phyloP scores from a whole-genome alignment of 75 land plant genomes.

The Gnetum montanum region DNA sequence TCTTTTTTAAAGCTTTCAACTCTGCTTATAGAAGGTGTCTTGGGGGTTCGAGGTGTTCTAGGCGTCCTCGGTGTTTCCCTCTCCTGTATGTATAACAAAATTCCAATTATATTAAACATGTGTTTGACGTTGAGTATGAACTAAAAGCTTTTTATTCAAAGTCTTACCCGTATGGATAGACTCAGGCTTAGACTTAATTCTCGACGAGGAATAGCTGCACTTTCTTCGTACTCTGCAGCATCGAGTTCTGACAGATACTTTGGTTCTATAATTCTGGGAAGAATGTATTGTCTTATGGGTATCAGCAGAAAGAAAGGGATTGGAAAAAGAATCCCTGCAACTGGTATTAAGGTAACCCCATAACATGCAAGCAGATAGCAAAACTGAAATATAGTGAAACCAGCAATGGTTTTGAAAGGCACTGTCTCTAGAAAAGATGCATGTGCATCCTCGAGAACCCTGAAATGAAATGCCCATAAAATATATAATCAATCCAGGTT shows the following conservation, averaged over 20 bases:
- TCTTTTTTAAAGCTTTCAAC: constrained; percentile 17
- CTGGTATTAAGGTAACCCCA: constrained; percentile 93
- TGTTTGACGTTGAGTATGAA: not conserved
- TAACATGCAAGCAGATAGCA: constrained; percentile 70
- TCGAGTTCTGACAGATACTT: constrained; percentile 64
- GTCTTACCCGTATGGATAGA: constrained; percentile 27
- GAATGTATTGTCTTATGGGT: constrained; percentile 56
- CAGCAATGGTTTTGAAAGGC: constrained; percentile 57
- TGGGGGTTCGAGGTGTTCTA: constrained; percentile 8
- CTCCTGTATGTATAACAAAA: not conserved
- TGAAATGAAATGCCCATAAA: constrained; percentile 20
- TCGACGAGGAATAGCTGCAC: constrained; percentile 36
- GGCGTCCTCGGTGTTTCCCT: not conserved
- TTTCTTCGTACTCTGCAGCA: constrained; percentile 96
- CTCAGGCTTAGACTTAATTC: constrained; percentile 21
- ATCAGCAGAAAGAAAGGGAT: constrained; percentile 76
- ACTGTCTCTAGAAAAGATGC: constrained; percentile 86
- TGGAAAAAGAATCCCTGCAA: constrained; percentile 92
- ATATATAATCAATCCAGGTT: not conserved
- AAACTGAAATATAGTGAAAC: constrained; percentile 81
- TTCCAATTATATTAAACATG: not conserved
- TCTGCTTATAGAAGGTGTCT: not conserved
- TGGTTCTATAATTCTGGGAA: constrained; percentile 60
- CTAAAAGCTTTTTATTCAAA: not conserved
- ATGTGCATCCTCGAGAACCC: constrained; percentile 70